Evolutionary conservation across 495 filamentous ascomycete genomes (phyloP), one percentile per base, ranked within the genome.

Genomic region (Lindgomyces ingoldianus): DNA sequence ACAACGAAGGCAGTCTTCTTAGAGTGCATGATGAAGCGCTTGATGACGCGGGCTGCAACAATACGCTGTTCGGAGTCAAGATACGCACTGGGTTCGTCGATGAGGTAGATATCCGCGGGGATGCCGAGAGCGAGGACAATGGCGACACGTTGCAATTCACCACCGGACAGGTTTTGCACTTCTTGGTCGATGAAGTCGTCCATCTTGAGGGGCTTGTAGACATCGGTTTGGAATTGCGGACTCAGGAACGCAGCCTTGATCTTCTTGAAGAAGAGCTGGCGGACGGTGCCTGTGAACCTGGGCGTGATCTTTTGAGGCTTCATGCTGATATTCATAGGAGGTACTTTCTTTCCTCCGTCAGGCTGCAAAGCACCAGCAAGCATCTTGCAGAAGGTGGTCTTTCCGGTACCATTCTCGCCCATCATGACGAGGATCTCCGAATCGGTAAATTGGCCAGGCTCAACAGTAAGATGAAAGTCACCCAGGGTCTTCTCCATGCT

Each of bases 101-200:
- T 98, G 63, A 98, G 84, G 72, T 98, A 98, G 74, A 98, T 96
- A 75, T 98, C 94, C 19, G 94, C 94, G n/a, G 95, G 94, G 14
- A 92, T 81, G 67, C 94, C 94, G 24, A 98, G 87, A 14, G 94
- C 93, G 59, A 98, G 82, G 33, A 98, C 94, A 71, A 98, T 97
- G 72, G 95, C 94, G 29, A 98, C 93, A 82, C 94, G 91, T 73
- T 98, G 94, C 79, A 98, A 81, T 84, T 98, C 94, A 87, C 94
- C 94, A 84, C 94, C 94, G 41, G 95, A 98, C 70, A 98, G 79
- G 76, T 98, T 94, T 81, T 96, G 95, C 57, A 98, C 94, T 80
- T 98, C 94, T 75, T 98, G 94, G 73, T 98, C 94, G 70, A 98
- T 98, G 79, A 98, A 98, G 72, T 98, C 95, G 39, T 98, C 95